Percentiles rank a stretch among this genome's conserved stretches.
Conservation (phyloP, 495 filamentous ascomycete species). For the Aspergillus nidulans region DNA sequence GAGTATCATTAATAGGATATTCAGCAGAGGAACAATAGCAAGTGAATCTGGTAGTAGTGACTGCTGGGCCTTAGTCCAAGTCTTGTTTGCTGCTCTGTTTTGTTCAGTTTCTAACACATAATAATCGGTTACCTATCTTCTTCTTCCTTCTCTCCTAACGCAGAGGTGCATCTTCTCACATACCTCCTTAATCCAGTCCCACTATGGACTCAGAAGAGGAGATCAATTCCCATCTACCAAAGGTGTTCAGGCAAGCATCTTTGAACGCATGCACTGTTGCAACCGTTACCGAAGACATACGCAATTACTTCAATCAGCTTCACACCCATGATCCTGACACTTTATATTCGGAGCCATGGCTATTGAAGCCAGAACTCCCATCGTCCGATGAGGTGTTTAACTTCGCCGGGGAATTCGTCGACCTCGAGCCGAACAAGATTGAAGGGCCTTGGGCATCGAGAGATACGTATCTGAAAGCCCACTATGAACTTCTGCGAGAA, state of each 20-base stretch:
- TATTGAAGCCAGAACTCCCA: constrained; percentile 42
- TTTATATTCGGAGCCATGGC: constrained; percentile 41
- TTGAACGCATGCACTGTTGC: neutral
- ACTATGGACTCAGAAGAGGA: constrained; percentile 4
- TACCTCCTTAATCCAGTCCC: neutral
- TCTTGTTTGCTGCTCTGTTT: neutral
- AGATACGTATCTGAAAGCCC: constrained; percentile 53
- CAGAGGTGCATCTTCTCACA: too few species aligned
- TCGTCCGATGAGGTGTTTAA: constrained; percentile 41
- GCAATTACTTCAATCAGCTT: constrained; percentile 28
- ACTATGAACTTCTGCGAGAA: constrained; percentile 64
- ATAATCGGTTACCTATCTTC: neutral
- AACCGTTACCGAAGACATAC: constrained; percentile 27
- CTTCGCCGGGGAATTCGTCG: constrained; percentile 21
- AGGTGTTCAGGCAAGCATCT: neutral
- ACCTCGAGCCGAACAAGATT: constrained; percentile 36
- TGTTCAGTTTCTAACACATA: neutral
- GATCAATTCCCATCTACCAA: neutral
- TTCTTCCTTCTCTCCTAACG: neutral
- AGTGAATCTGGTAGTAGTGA: neutral
- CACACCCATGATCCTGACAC: constrained; percentile 15
- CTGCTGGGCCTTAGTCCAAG: neutral
- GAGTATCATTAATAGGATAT: too few species aligned
- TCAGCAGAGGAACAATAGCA: too few species aligned
- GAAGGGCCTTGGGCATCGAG: constrained; percentile 44